Conservation (phyloP, 768 basidiomycete genomes). For the Pulveroboletus sp. region DNA sequence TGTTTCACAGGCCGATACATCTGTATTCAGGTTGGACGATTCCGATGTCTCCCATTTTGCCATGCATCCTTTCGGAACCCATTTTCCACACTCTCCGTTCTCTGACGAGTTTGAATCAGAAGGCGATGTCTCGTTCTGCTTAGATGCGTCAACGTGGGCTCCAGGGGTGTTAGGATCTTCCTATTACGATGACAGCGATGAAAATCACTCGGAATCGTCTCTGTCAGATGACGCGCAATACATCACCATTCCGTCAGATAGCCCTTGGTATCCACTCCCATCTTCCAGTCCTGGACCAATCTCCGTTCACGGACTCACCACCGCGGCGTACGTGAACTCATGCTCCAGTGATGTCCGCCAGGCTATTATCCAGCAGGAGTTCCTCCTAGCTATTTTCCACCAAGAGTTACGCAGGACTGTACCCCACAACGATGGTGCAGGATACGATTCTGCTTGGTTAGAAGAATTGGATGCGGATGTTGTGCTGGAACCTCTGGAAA, state of each 20-base stretch:
- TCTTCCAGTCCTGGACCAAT: constrained; percentile 25
- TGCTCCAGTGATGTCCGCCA: constrained; percentile 32
- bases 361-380: constrained; percentile 30
- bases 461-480: constrained; percentile 27
- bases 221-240: constrained; percentile 33
- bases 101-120: constrained; percentile 22
- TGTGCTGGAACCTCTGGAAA: constrained; percentile 24
- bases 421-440: constrained; percentile 5
- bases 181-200: constrained; percentile 21
- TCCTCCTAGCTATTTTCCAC: constrained; percentile 31
- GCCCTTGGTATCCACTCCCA: constrained; percentile 35
- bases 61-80: constrained; percentile 16
- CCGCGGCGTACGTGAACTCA: constrained; percentile 19
- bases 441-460: constrained; percentile 25
- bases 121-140: constrained; percentile 13
- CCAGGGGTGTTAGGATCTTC: constrained; percentile 11
- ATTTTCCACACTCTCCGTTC: constrained; percentile 16
- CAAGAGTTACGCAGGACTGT: constrained; percentile 25
- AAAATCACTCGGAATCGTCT: constrained; percentile 15
- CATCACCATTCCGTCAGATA: constrained; percentile 36
- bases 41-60: constrained; percentile 12
- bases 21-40: constrained; percentile 1
- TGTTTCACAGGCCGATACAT: constrained; percentile 12
- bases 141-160: constrained; percentile 18
- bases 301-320: constrained; percentile 16